Percentiles rank a stretch among this genome's conserved stretches.
phyloP scores from a whole-genome alignment of 805 yeast species.

The Maudiozyma saulgeensis region DNA sequence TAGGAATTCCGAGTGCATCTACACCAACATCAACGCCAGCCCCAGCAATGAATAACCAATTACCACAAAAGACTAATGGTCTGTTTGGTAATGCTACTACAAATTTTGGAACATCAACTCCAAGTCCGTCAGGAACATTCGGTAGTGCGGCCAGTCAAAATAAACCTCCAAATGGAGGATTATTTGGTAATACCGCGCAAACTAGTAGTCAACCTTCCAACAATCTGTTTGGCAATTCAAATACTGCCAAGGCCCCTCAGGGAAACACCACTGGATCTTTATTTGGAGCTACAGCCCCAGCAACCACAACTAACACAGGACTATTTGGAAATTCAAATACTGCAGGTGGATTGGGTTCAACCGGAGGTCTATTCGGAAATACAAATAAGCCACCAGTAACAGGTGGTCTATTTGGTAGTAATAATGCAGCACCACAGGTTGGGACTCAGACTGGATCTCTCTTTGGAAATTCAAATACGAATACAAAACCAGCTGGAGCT shows the following conservation, averaged over 20 bases:
- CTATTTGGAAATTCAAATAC: conserved; percentile 5
- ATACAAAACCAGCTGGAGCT: neutral
- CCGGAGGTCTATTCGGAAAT: conserved; percentile 10
- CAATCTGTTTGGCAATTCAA: conserved; percentile 19
- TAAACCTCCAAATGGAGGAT: conserved; percentile 5
- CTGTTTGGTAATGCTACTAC: conserved; percentile 18
- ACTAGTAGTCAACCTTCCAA: conserved; percentile 2
- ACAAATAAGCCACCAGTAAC: conserved; percentile 1
- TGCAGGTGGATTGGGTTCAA: conserved; percentile 3
- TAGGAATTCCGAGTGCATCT: conserved; percentile 23
- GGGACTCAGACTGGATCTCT: neutral
- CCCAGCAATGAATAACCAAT: conserved; percentile 16
- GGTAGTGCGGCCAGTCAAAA: conserved; percentile 9
- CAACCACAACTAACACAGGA: conserved; percentile 5
- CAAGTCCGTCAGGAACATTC: conserved; percentile 27
- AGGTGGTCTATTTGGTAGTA: conserved; percentile 12
- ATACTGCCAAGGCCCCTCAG: conserved; percentile 1
- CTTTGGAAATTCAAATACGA: neutral
- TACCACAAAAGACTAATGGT: conserved; percentile 15
- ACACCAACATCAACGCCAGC: conserved; percentile 29
- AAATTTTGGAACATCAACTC: conserved; percentile 17
- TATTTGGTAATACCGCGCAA: conserved; percentile 4
- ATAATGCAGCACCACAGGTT: neutral
- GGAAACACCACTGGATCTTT: conserved; percentile 6
- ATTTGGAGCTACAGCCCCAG: conserved; percentile 11